Base-by-base conservation (phyloP, 202 grass and related monocot species). In the Carex arenaria region DNA sequence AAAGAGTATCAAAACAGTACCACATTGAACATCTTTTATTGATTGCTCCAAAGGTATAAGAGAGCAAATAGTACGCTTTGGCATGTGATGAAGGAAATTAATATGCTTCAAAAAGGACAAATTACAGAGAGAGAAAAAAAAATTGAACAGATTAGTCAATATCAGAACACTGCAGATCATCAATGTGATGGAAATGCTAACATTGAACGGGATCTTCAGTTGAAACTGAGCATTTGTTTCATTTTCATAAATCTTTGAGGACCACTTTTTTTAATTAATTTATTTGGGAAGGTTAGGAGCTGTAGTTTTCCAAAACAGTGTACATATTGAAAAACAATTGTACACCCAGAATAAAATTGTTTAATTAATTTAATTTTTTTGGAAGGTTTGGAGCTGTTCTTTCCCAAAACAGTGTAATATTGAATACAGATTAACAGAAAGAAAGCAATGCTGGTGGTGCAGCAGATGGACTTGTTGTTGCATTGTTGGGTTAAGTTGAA, bases 81-180 rank as follows among this genome's bases (percentile, higher is more conserved):
- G 53, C 73, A 78, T 60, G 51, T 78, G 73, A 78, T 78, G 73
- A 78, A 38, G 15, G 53, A 36, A 78, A 78, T 36, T 57, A 78
- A 78, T 40, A 40, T 15, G 2, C 17, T 60, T 60, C 30, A 59
- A 59, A 57, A 60, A 59, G 53, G 53, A 78, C 53, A 78, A 59
- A 59, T 19, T 59, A 19, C 3, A 59, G 30, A 56, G 17, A 4
- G 28, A 54, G n/a, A 12, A 2, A 36, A 36, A 40, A 40, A 49
- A 36, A 3, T 3, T 57, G 30, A 76, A 18, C 5, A 4, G 15
- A 38, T 53, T 17, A 60, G 73, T 78, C 73, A 36, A 60, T 78
- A n/a, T 78, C 73, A 38, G 15, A 59, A 78, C 53, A 78, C 73
- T 78, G 73, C 49, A 8, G 23, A 40, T 59, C 53, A 60, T 78